Evolutionary conservation across 106 monocot genomes (phyloP).

Genomic region (Dioscorea zingiberensis): DNA sequence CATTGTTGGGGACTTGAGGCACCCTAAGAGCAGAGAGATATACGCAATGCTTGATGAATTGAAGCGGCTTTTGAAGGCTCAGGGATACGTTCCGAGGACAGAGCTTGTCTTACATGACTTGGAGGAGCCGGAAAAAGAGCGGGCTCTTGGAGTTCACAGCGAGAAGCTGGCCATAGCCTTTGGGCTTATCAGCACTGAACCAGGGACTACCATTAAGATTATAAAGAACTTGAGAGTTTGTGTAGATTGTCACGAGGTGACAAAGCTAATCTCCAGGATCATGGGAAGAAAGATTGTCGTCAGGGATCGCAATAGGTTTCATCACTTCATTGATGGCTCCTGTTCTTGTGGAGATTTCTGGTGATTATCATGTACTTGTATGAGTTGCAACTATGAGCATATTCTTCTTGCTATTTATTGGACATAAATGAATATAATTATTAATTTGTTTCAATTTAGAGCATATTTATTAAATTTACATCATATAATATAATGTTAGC

Average conservation of each 20-base stretch:
- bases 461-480: too few species aligned
- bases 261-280: constrained; percentile 61
- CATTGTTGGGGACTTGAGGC: constrained; percentile 53
- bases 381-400: too few species aligned
- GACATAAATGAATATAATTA: too few species aligned
- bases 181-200: constrained; percentile 64
- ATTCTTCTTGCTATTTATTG: too few species aligned
- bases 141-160: constrained; percentile 62
- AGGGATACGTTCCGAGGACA: constrained; percentile 56
- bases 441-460: too few species aligned
- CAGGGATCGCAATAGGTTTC: constrained; percentile 66
- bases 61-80: constrained; percentile 30
- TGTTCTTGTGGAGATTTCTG: constrained; percentile 82
- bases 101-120: constrained; percentile 74
- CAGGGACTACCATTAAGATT: constrained; percentile 65
- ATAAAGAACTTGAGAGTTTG: constrained; percentile 78
- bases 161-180: constrained; percentile 80
- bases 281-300: constrained; percentile 55
- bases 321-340: constrained; percentile 58
- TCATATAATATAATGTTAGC: too few species aligned
- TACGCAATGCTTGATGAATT: constrained; percentile 65
- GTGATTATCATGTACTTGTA: too few species aligned
- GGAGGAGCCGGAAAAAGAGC: constrained; percentile 61
- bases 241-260: constrained; percentile 58
- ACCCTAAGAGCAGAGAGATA: constrained; percentile 46